A percentile compares a stretch with the other conserved stretches of the same genome.
Conservation (phyloP, 768 basidiomycete genomes). For the Leccinum disarticulatum region DNA sequence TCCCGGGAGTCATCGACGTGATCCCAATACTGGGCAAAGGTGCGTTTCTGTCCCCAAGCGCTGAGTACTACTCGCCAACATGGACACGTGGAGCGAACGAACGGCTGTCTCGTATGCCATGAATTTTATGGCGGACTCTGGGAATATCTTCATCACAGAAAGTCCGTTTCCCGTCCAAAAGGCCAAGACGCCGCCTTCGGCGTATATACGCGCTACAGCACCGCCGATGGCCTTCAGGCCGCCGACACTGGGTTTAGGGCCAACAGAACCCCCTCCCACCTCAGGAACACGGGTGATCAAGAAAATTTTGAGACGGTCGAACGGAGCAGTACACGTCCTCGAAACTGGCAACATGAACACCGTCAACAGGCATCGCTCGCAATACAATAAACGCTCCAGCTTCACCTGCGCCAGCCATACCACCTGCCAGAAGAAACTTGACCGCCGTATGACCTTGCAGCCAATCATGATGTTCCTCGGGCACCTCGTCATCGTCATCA, state of each 20-base stretch:
- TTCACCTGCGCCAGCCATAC: conserved; percentile 90
- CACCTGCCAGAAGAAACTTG: conserved; percentile 91
- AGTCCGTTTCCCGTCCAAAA: conserved; percentile 99
- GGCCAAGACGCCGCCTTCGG: conserved; percentile 83
- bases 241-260: conserved; percentile 43
- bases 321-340: conserved; percentile 94
- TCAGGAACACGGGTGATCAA: conserved; percentile 88
- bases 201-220: conserved; percentile 80
- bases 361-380: conserved; percentile 5
- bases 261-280: conserved; percentile 53
- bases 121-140: conserved; percentile 99
- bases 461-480: conserved; percentile 59
- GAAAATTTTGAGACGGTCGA: conserved; percentile 95
- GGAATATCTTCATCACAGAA: conserved; percentile 93
- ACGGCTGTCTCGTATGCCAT: conserved; percentile 92
- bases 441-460: conserved; percentile 72
- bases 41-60: conserved; percentile 68
- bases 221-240: conserved; percentile 64
- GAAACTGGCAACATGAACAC: conserved; percentile 61
- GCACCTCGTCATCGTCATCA: conserved; percentile 57
- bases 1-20: conserved; percentile 84
- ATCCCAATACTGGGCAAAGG: conserved; percentile 92
- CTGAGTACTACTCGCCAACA: conserved; percentile 18
- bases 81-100: conserved; percentile 34
- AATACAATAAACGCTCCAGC: conserved; percentile 37